phyloP scores from a whole-genome alignment of 306 rosid genomes.

The Calophaca sinica region DNA sequence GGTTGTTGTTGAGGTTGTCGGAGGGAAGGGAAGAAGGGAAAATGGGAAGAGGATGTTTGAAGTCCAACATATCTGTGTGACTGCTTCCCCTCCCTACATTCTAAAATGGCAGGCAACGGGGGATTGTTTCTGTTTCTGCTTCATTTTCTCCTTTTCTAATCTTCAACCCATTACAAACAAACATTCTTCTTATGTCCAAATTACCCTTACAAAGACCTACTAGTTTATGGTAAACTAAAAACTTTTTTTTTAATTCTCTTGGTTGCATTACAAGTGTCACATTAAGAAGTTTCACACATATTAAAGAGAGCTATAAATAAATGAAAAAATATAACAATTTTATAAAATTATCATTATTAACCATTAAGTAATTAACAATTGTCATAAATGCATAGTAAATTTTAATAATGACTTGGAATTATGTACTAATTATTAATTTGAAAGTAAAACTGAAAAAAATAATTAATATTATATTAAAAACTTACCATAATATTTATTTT shows the following conservation, averaged over 20 bases:
- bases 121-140: neutral
- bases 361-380: too few relatives aligned
- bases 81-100: neutral
- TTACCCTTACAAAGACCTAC: neutral
- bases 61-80: neutral
- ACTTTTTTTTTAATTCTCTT: neutral
- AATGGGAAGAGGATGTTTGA: neutral
- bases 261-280: too few relatives aligned
- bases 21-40: neutral
- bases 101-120: conserved; percentile 12
- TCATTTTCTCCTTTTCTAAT: neutral
- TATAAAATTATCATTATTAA: too few relatives aligned
- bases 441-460: too few relatives aligned
- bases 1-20: neutral
- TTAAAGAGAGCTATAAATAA: too few relatives aligned
- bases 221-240: neutral
- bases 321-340: too few relatives aligned
- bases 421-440: too few relatives aligned
- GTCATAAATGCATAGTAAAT: too few relatives aligned
- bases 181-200: neutral
- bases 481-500: too few relatives aligned
- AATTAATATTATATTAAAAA: too few relatives aligned
- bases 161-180: neutral
- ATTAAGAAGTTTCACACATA: too few relatives aligned
- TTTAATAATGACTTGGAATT: too few relatives aligned